These are phyloP conservation scores for Byssoonygena ceratinophila DNA, from an alignment of 2,329 filamentous ascomycete species.

Conservation along the genomic window DNA sequence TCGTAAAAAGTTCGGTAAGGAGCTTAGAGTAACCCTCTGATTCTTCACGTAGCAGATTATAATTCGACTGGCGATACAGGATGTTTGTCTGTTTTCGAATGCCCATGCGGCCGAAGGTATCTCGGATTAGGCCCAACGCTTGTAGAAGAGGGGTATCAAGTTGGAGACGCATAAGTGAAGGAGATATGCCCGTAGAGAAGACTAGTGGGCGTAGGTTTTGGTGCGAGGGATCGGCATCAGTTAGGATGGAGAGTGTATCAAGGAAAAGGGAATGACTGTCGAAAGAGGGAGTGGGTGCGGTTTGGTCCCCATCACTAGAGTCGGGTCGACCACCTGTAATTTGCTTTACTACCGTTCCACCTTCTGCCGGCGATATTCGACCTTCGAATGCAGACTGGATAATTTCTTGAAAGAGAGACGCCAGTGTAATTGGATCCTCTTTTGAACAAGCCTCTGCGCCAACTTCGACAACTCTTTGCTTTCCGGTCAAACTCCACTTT, in stretches of 20 bases:
- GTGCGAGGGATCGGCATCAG: slow-evolving; percentile 57
- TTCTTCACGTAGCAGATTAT: slow-evolving; percentile 89
- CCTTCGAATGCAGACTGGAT: slow-evolving; percentile 63
- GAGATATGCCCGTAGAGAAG: slow-evolving; percentile 59
- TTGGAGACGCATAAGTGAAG: slow-evolving; percentile 62
- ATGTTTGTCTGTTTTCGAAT: slow-evolving; percentile 87
- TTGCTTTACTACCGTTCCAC: slow-evolving; percentile 62
- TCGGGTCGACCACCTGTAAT: slow-evolving; percentile 52
- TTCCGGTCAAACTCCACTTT: slow-evolving; percentile 58
- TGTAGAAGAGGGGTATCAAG: slow-evolving; percentile 71
- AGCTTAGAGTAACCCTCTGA: slow-evolving; percentile 95
- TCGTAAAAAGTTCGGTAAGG: slow-evolving; percentile 89
- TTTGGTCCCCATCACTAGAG: slow-evolving; percentile 39
- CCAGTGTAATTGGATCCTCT: slow-evolving; percentile 58
- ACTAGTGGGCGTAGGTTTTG: slow-evolving; percentile 56
- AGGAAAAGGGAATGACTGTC: slow-evolving; percentile 64
- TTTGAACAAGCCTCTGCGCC: slow-evolving; percentile 55
- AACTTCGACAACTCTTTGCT: slow-evolving; percentile 55
- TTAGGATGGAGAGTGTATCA: slow-evolving; percentile 68
- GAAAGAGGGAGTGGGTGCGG: slow-evolving; percentile 42
- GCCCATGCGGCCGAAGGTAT: slow-evolving; percentile 71
- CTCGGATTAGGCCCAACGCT: slow-evolving; percentile 66
- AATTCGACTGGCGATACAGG: slow-evolving; percentile 91
- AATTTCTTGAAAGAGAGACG: slow-evolving; percentile 73
- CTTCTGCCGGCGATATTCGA: slow-evolving; percentile 55